Evolutionary conservation across 1,139 yeast genomes (phyloP).

Genomic region (Suhomyces bolitotheri): DNA sequence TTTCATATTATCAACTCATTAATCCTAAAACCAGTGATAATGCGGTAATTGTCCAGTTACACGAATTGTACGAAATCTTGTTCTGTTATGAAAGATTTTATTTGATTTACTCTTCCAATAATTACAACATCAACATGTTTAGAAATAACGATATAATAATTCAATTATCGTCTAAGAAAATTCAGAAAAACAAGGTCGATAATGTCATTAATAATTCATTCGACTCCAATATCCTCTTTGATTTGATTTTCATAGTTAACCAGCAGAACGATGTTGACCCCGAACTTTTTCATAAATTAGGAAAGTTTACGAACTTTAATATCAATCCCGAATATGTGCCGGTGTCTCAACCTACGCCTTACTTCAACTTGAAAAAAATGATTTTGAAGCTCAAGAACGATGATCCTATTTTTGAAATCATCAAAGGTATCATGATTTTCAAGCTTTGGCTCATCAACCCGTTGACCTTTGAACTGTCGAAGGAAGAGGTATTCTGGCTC

Average conservation of each 20-base stretch:
- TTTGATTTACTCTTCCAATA: constrained; percentile 33
- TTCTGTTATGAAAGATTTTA: constrained; percentile 37
- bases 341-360: constrained; percentile 1
- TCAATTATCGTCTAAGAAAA: constrained; percentile 15
- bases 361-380: constrained; percentile 5
- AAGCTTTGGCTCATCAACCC: constrained; percentile 34
- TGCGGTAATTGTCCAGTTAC: constrained; percentile 27
- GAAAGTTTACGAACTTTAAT: constrained; percentile 18
- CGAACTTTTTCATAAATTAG: constrained; percentile 13
- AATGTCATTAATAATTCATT: constrained; percentile 13
- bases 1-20: constrained; percentile 39
- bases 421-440: constrained; percentile 31
- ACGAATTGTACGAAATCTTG: constrained; percentile 38
- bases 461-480: constrained; percentile 21
- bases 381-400: constrained; percentile 8
- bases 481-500: constrained; percentile 26
- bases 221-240: constrained; percentile 15
- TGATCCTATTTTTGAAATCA: constrained; percentile 19
- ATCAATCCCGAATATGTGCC: constrained; percentile 9
- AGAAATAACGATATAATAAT: constrained; percentile 24
- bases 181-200: constrained; percentile 11
- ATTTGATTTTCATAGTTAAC: constrained; percentile 18
- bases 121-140: constrained; percentile 20
- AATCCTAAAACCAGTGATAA: constrained; percentile 27
- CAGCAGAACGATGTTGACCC: constrained; percentile 17